Conservation (phyloP, 1,284 basidiomycete species). For the Trametes sp. region DNA sequence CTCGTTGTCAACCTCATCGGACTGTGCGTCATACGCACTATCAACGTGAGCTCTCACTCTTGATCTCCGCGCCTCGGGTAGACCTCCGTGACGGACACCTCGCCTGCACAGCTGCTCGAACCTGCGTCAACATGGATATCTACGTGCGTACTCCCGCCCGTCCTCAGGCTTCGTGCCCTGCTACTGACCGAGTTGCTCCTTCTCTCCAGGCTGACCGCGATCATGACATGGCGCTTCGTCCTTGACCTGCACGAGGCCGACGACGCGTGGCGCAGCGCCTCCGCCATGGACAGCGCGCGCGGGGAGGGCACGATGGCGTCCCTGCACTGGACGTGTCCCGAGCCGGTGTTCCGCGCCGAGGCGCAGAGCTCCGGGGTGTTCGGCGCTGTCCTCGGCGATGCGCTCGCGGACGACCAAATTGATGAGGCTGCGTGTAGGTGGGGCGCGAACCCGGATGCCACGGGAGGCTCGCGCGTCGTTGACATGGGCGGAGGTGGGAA, state of each 20-base stretch:
- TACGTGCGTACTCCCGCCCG: not conserved
- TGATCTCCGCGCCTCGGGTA: too few relatives aligned
- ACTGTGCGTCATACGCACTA: too few relatives aligned
- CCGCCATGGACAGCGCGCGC: not conserved
- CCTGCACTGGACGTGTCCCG: not conserved
- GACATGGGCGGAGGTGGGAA: too few relatives aligned
- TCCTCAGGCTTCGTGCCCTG: too few relatives aligned
- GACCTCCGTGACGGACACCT: not conserved
- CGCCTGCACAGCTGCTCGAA: constrained; percentile 1
- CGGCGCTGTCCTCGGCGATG: not conserved
- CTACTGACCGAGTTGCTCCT: too few relatives aligned
- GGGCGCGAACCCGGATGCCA: not conserved
- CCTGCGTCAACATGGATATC: constrained; percentile 3
- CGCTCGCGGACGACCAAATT: not conserved
- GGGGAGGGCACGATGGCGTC: not conserved
- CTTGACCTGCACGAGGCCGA: constrained; percentile 6
- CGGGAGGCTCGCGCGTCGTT: too few relatives aligned
- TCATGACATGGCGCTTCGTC: constrained; percentile 11
- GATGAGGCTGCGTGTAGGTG: not conserved
- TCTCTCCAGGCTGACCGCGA: not conserved
- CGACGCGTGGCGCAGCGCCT: not conserved
- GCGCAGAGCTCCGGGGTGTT: not conserved
- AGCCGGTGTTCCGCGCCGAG: not conserved
- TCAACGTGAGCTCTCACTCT: too few relatives aligned
- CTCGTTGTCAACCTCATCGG: too few relatives aligned